phyloP scores from a whole-genome alignment of 495 filamentous ascomycete genomes.

The Venustampulla echinocandica region DNA sequence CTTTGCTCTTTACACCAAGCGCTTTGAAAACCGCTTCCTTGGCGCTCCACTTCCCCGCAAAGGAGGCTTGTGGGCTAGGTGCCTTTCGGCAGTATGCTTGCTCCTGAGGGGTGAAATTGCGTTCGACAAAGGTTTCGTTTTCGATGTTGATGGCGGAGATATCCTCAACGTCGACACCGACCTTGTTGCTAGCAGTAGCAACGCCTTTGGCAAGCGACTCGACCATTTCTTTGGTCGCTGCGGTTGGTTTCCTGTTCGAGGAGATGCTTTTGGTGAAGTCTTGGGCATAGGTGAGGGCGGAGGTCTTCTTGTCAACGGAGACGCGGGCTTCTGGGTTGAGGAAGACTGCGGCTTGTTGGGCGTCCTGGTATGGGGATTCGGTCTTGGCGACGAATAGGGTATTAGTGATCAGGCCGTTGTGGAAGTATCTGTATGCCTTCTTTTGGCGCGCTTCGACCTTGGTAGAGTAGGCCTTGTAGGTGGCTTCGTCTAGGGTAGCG shows the following conservation, averaged over 20 bases:
- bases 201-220: slow-evolving; percentile 69
- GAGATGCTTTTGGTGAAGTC: slow-evolving; percentile 47
- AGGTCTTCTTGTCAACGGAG: slow-evolving; percentile 69
- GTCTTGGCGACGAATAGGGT: slow-evolving; percentile 93
- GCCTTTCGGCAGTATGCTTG: slow-evolving; percentile 78
- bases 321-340: slow-evolving; percentile 94
- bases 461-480: slow-evolving; percentile 70
- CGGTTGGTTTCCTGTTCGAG: slow-evolving; percentile 40
- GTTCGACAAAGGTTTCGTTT: slow-evolving; percentile 87
- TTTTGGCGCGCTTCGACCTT: slow-evolving; percentile 92
- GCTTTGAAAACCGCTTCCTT: slow-evolving; percentile 99
- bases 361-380: slow-evolving; percentile 79
- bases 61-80: slow-evolving; percentile 67
- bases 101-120: slow-evolving; percentile 84
- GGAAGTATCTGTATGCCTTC: slow-evolving; percentile 96
- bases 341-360: slow-evolving; percentile 78
- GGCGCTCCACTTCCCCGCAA: slow-evolving; percentile 89
- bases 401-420: slow-evolving; percentile 95
- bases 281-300: slow-evolving; percentile 61
- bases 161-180: slow-evolving; percentile 88
- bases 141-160: slow-evolving; percentile 78
- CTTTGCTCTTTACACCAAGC: slow-evolving; percentile 77
- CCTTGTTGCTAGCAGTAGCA: slow-evolving; percentile 61
- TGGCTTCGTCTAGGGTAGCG: slow-evolving; percentile 80
- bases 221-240: slow-evolving; percentile 65